Conservation (phyloP, 352 stramenopile species). For the Globisporangium perplexum region DNA sequence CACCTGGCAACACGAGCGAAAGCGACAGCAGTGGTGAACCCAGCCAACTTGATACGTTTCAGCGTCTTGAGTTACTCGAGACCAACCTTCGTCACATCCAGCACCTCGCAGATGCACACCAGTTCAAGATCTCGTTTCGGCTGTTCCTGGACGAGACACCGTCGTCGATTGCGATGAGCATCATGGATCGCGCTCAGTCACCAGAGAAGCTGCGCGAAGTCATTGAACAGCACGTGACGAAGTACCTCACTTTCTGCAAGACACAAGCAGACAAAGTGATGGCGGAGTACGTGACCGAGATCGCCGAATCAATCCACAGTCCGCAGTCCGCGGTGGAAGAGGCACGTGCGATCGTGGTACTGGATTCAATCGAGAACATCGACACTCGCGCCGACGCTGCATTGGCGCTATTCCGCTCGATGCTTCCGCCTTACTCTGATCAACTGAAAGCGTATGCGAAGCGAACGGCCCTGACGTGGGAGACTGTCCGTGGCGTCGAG, state of each 20-base stretch:
- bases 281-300: slow-evolving; percentile 34
- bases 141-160: slow-evolving; percentile 57
- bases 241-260: slow-evolving; percentile 42
- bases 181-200: slow-evolving; percentile 49
- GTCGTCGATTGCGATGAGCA: slow-evolving; percentile 65
- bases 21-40: neutral
- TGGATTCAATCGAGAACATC: slow-evolving; percentile 25
- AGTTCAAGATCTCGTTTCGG: slow-evolving; percentile 51
- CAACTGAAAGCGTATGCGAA: slow-evolving; percentile 42
- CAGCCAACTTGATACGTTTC: slow-evolving; percentile 2
- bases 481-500: slow-evolving; percentile 35
- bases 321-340: slow-evolving; percentile 18
- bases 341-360: slow-evolving; percentile 20
- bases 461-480: slow-evolving; percentile 24
- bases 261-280: slow-evolving; percentile 35
- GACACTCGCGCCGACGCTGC: slow-evolving; percentile 27
- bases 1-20: neutral
- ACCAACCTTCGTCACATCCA: slow-evolving; percentile 52
- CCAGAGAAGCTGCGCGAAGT: slow-evolving; percentile 25
- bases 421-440: slow-evolving; percentile 50
- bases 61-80: slow-evolving; percentile 25
- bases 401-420: slow-evolving; percentile 28
- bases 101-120: slow-evolving; percentile 31
- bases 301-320: slow-evolving; percentile 29
- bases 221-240: slow-evolving; percentile 35